Base-by-base conservation (phyloP, 2,329 filamentous ascomycete species). In the Parasarocladium wereldwijsianum region DNA sequence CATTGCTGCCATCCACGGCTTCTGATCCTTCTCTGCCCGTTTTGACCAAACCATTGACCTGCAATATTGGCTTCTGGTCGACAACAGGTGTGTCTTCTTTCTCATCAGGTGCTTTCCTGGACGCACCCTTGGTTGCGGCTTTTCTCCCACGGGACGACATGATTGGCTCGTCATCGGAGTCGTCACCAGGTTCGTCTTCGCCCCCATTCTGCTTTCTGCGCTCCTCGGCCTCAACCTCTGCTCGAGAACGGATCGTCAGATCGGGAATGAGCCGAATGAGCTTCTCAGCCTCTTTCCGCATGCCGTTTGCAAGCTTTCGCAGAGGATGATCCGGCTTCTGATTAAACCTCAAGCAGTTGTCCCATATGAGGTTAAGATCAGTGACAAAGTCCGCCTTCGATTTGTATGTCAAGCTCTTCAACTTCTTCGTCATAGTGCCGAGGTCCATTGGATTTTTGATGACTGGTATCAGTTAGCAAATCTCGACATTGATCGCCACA, bases 381-480 rank as follows among this genome's bases (percentile, higher is more conserved):
- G 80, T 70, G 16, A 96, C 85, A 40, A 98, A 98, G 15, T 98
- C 90, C 37, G 81, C 72, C 58, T 98, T 98, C 26, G 80, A 86
- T 49, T 83, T 86, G 56, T 83, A 90, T 21, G 67, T 66, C 20
- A 84, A 56, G 8, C 68, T 66, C 49, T 87, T 87, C 32, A 98
- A 71, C 59, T 96, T 98, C 60, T 98, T 98, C 37, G 92, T 93
- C 85, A 98, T 96, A 27, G 76, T 78, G 21, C 90, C 90, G 34
- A 98, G 74, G 50, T 98, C 90, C 90, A 98, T 98, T 2, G 90
- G 90, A 26, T 86, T 79, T 56, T 92, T 94, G 55, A 96, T 94
- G 40, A 83, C 78, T 85, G 31, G 39, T 23, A 34, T 11, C 22
- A 29, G 41, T 54, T 40, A 50, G 43, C 32, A 5, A 13, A n/a